Base-by-base conservation (phyloP, 192 early-diverging fungal genomes). In the Mortierella claussenii region DNA sequence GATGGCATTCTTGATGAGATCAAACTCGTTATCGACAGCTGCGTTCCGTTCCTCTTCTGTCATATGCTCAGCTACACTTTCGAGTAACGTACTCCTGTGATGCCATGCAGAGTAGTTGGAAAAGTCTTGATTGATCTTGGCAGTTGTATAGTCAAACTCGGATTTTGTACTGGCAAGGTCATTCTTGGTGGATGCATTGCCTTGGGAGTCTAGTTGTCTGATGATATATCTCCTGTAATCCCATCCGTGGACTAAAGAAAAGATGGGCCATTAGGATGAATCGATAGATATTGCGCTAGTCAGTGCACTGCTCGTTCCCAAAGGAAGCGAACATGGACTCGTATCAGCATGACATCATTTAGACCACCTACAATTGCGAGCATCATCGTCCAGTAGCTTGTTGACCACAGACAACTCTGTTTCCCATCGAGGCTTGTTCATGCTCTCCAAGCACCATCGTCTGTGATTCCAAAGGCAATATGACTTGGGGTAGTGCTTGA, bases 91-190 rank as follows among this genome's bases (percentile, higher is more conserved):
- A 55, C 88, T 91, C 54, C 98, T 80, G 67, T 97, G 92, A 71
- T 99, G 97, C 98, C 98, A 99, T n/a, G 98, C 98, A 13, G 96
- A 94, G 69, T 93, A 96, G 83, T 99, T 99, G 21, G 94, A 95
- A 75, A 96, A 98, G 79, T 93, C 95, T 69, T 92, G 88, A 47
- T 86, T 86, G 78, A 99, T 97, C 79, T 99, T 97, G 45, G 80
- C 83, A 1, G 89, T 92, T 0, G 96, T 97, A 74, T 89, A 99
- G 18, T 93, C 91, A 75, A 96, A 93, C 80, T 99, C 97, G 20
- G 64, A 63, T 26, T 79, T 46, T 15, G 82, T 81, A 31, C 87
- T 71, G 0, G 55, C 65, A 20, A 81, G 60, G 1, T 68, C 15
- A 26, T 89, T 75, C 0, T 66, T 78, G 1, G 65, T 60, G 2